Evolutionary conservation across 768 basidiomycete genomes (phyloP).

Genomic region (Russula emetica): DNA sequence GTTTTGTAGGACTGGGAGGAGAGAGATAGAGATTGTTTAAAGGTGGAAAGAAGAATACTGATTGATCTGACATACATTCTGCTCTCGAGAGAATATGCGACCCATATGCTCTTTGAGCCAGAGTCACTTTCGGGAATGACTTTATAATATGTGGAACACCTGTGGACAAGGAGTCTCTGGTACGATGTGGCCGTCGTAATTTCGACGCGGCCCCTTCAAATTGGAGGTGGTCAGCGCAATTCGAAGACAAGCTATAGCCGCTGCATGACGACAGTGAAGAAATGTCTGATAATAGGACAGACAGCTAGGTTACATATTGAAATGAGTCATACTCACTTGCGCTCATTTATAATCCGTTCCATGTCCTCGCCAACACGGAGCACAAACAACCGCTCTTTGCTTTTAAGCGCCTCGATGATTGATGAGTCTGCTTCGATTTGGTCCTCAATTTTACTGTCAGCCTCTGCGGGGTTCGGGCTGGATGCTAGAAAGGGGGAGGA

Average conservation of each 20-base stretch:
- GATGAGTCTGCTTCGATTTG: conserved; percentile 63
- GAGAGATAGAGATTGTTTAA: conserved; percentile 24
- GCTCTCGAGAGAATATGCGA: conserved; percentile 58
- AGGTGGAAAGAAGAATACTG: conserved; percentile 8
- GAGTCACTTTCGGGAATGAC: conserved; percentile 67
- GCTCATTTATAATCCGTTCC: conserved; percentile 73
- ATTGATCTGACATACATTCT: conserved; percentile 57
- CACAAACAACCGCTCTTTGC: conserved; percentile 85
- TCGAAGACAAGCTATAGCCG: not conserved
- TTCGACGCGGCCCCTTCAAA: conserved; percentile 55
- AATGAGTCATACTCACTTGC: conserved; percentile 47
- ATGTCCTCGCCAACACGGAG: conserved; percentile 85
- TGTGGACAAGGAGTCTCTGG: conserved; percentile 80
- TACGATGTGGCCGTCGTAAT: conserved; percentile 70
- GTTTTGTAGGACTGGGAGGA: conserved; percentile 55
- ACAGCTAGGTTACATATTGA: conserved; percentile 2
- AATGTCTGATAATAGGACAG: not conserved
- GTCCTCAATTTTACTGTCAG: conserved; percentile 30
- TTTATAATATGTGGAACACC: conserved; percentile 78
- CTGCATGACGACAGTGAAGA: not conserved
- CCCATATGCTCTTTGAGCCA: conserved; percentile 56
- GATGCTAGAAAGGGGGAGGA: conserved; percentile 20
- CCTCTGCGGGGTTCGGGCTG: conserved; percentile 33
- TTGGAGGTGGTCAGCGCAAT: conserved; percentile 17
- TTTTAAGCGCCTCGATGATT: conserved; percentile 79